Conservation (phyloP, 73 alveolate genomes). For the Paraurostyla sp. region DNA sequence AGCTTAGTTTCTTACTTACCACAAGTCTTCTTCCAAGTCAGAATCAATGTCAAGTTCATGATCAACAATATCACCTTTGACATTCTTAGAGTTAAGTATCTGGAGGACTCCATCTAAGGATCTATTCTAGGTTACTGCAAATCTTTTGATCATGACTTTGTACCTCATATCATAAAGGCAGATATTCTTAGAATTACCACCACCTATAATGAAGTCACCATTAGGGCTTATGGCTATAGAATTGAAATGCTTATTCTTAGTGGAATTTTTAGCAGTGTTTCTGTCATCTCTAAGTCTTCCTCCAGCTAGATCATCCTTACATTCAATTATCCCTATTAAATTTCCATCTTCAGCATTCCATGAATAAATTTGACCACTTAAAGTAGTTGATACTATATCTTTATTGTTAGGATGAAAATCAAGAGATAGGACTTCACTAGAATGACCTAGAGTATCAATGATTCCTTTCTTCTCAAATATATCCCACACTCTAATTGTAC, state of each 20-base stretch:
- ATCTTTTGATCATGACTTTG: constrained; percentile 90
- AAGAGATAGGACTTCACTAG: constrained; percentile 71
- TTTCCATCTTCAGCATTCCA: constrained; percentile 92
- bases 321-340: constrained; percentile 87
- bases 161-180: constrained; percentile 93
- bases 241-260: constrained; percentile 88
- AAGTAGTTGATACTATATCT: constrained; percentile 90
- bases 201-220: constrained; percentile 92
- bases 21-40: constrained; percentile 82
- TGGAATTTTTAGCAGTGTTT: constrained; percentile 85
- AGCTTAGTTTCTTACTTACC: constrained; percentile 80
- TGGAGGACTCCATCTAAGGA: constrained; percentile 93
- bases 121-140: constrained; percentile 88
- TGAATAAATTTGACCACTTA: constrained; percentile 91
- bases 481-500: constrained; percentile 94
- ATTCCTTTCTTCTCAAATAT: constrained; percentile 89
- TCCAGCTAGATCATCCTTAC: constrained; percentile 91
- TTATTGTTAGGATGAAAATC: constrained; percentile 86
- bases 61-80: constrained; percentile 80
- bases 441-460: constrained; percentile 81
- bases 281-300: constrained; percentile 93
- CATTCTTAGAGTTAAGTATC: constrained; percentile 84
- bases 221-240: constrained; percentile 87
- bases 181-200: constrained; percentile 95
- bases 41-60: constrained; percentile 77